Base-by-base conservation (phyloP, 116 monocot species). In the Posidonia oceanica region DNA sequence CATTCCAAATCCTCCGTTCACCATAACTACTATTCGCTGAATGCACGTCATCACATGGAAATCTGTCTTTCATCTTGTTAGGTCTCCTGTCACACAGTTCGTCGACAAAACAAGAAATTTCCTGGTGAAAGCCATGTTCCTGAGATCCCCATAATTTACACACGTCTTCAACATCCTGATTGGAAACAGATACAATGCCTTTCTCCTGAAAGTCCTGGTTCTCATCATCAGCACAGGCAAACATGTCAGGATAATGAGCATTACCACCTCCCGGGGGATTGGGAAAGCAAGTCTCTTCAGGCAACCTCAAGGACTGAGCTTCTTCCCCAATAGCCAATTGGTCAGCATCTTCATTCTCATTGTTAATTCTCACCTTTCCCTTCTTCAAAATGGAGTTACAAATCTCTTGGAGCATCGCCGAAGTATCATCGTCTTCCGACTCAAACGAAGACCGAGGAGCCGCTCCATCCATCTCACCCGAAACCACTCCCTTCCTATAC, bases 121-220 rank as follows among this genome's bases (percentile, higher is more conserved):
- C 54, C 70, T 38, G n/a, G 3, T 59, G 58, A 36, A 58, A 58
- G 10, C 58, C 40, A 12, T 7, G 57, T 58, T 59, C 58, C 54
- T 37, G 40, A 70, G 40, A 7, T 41, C 38, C 29, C 29, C 29
- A 29, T 29, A 29, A 29, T 29, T 29, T 29, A 29, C 29, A 29
- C 29, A 29, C 0, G 29, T 52, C 17, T 70, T 21, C 14, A 21
- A 55, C 18, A 55, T 66, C 40, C 36, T 64, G 78, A 38, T 52
- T 14, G 63, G 83, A 79, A 20, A 75, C 18, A 0, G 69, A 63
- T 20, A 79, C 75, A 42, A 75, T 65, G 59, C 74, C 74, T 61
- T 82, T 83, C 67, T 88, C 87, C 54, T 79, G 70, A 77, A 75
- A 72, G 13, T 83, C 80, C 59, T 61, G 14, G 22, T 71, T 51